Evolutionary conservation across 495 filamentous ascomycete genomes (phyloP).

Genomic region (Neurospora sp.): DNA sequence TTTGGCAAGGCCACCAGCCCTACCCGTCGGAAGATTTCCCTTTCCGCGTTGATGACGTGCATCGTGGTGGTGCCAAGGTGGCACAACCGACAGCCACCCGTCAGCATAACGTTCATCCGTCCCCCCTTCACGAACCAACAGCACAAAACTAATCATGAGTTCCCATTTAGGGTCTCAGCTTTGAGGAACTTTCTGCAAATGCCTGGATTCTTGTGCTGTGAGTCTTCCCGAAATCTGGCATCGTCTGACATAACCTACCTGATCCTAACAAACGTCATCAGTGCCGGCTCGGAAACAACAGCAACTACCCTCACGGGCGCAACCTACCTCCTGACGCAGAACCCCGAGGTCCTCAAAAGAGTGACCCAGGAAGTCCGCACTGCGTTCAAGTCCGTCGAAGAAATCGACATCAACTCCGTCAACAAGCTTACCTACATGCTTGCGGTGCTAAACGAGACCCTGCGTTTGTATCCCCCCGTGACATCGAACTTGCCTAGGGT

Average conservation of each 20-base stretch:
- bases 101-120: neutral
- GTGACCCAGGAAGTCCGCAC: conserved; percentile 39
- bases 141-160: neutral
- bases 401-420: conserved; percentile 39
- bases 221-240: neutral
- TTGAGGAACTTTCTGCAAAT: conserved; percentile 5
- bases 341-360: conserved; percentile 28
- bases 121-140: neutral
- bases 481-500: conserved; percentile 31
- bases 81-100: neutral
- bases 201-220: conserved; percentile 1
- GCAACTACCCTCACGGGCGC: conserved; percentile 39
- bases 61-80: neutral
- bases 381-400: conserved; percentile 30
- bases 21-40: neutral
- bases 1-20: neutral
- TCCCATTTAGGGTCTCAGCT: neutral
- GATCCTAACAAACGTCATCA: neutral
- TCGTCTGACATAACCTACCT: neutral
- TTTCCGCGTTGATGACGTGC: neutral
- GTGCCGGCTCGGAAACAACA: conserved; percentile 41
- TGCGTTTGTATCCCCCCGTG: conserved; percentile 47
- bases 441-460: conserved; percentile 44
- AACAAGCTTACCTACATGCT: conserved; percentile 39
- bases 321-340: conserved; percentile 39